Evolutionary conservation across 2,329 filamentous ascomycete species (phyloP), one percentile per base, ranked within the genome.

Genomic region (Calonectria honghensis): DNA sequence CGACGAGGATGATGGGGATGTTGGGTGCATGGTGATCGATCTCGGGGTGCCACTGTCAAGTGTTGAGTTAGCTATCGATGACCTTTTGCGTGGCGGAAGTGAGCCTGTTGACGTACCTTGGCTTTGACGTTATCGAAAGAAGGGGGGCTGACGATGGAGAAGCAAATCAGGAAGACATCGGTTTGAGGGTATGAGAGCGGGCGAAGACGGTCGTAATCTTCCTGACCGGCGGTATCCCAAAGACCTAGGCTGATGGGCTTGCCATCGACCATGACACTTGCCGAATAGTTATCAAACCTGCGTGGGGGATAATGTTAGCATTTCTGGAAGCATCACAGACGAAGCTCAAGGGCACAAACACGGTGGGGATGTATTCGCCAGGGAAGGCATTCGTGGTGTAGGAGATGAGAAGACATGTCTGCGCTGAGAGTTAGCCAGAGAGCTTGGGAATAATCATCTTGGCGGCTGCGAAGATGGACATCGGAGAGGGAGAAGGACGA

Each of bases 341-440:
- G 45, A 32, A 45, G 52, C n/a, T 61, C 61, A 74, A 52, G 76
- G 70, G 50, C n/a, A 90, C 94, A 86, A 88, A 97, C 94, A 99
- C 97, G 82, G 97, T 99, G 80, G 97, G 97, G 82, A 99, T 98
- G 88, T 99, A 99, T 90, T 99, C 97, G 86, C 97, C 97, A n/a
- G 97, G 97, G 86, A 99, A 99, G 79, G 97, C 97, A 89, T 98
- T 99, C 78, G 97, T 99, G 78, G 97, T 98, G 89, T 99, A 99
- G 68, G 96, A 98, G 85, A 99, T 99, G 82, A 99, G 93, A 75
- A 99, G 93, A 90, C 97, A 99, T 90, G 97, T 99, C 96, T 98
- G 76, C 51, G 66, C 80, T 32, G 70, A 31, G 45, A 63, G 82
- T 86, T 80, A 86, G 84, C 68, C 66, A 73, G 70, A 75, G 72